phyloP scores from a whole-genome alignment of 163 green algal genomes.

The Chlamydomonas reinhardtii region DNA sequence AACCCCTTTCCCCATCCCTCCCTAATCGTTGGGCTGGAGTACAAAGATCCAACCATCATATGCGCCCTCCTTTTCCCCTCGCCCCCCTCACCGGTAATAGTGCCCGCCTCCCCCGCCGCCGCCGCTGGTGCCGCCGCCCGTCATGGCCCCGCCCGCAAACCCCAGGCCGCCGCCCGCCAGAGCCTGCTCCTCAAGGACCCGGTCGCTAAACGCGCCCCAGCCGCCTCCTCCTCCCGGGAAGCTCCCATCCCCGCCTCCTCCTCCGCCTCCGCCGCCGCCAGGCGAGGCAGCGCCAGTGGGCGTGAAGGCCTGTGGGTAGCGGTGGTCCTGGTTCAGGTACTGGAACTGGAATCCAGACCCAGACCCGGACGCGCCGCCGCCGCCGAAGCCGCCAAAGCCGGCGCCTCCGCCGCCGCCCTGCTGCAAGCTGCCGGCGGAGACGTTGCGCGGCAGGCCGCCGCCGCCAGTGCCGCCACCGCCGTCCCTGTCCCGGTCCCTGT shows the following conservation, averaged over 20 bases:
- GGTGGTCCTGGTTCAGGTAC: neutral
- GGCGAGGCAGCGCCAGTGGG: too few species aligned
- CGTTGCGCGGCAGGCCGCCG: slow-evolving; percentile 2
- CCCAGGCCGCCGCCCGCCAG: slow-evolving; percentile 1
- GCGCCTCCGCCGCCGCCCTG: neutral
- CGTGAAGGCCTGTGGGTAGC: too few species aligned
- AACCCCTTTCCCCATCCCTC: too few species aligned
- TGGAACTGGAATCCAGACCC: neutral
- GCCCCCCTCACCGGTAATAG: slow-evolving; percentile 45
- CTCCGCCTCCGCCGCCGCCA: too few species aligned
- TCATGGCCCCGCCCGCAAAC: neutral
- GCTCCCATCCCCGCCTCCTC: too few species aligned
- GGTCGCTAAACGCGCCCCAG: slow-evolving; percentile 27
- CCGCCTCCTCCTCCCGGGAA: too few species aligned
- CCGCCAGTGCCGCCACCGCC: neutral
- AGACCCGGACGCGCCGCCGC: too few species aligned
- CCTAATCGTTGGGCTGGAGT: too few species aligned
- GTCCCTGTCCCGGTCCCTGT: neutral
- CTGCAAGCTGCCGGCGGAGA: neutral
- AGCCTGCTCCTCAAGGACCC: slow-evolving; percentile 31
- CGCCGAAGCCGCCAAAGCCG: too few species aligned
- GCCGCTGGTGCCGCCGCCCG: neutral
- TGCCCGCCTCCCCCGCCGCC: neutral
- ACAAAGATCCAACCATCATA: too few species aligned
- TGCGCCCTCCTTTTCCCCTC: too few species aligned